These are phyloP conservation scores for Dispira simplex DNA, from an alignment of 192 early-diverging fungal species.

Conservation along the genomic window DNA sequence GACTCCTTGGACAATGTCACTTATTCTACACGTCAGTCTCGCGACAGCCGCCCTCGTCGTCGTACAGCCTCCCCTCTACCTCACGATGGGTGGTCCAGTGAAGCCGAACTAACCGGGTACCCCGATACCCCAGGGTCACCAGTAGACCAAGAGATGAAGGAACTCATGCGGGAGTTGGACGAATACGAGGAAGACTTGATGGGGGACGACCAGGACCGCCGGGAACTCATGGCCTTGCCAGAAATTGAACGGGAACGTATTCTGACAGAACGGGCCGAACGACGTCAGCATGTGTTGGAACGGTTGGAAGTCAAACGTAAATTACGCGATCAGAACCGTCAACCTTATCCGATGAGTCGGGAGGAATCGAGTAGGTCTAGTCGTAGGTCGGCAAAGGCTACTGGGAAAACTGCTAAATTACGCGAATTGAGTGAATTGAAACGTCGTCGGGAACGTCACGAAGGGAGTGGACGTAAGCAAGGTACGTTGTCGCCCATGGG, in stretches of 20 bases:
- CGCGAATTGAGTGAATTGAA: conserved; percentile 33
- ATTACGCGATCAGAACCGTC: conserved; percentile 14
- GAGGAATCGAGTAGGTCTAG: not conserved
- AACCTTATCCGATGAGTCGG: not conserved
- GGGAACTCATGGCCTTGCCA: conserved; percentile 35
- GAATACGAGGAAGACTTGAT: conserved; percentile 61
- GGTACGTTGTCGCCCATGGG: conserved; percentile 4
- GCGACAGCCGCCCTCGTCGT: conserved; percentile 18
- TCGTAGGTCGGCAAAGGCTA: conserved; percentile 8
- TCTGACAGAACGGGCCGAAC: conserved; percentile 57
- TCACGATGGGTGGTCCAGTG: too few relatives aligned
- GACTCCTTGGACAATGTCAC: conserved; percentile 15
- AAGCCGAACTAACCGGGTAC: too few relatives aligned
- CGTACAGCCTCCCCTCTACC: too few relatives aligned
- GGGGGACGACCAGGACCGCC: conserved; percentile 50
- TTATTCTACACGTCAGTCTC: conserved; percentile 15
- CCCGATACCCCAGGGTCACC: conserved; percentile 17
- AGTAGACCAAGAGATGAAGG: conserved; percentile 36
- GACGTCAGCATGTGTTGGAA: conserved; percentile 24
- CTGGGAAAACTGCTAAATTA: conserved; percentile 12
- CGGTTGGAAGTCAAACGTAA: conserved; percentile 24
- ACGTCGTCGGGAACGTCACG: conserved; percentile 30
- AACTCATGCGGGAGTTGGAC: conserved; percentile 25
- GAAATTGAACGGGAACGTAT: conserved; percentile 66
- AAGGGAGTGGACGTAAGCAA: conserved; percentile 18